Conservation (phyloP, 1,139 yeast genomes). For the Zygosaccharomyces sapae region DNA sequence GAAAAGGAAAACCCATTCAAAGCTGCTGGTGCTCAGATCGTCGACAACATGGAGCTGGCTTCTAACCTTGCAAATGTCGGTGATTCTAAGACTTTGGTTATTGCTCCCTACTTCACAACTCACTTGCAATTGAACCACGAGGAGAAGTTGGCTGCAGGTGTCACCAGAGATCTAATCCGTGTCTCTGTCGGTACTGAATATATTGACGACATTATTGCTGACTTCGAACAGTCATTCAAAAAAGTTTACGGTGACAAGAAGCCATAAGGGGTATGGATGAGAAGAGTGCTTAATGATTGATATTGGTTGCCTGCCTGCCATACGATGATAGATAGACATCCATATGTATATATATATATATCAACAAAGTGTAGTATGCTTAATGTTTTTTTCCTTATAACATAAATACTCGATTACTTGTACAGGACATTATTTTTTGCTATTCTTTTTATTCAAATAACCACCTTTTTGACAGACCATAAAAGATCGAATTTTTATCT, state of each 20-base stretch:
- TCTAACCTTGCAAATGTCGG: slow-evolving; percentile 96
- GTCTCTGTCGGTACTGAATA: slow-evolving; percentile 86
- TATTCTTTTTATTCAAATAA: slow-evolving; percentile 19
- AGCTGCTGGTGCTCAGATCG: slow-evolving; percentile 76
- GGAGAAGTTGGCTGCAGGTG: slow-evolving; percentile 80
- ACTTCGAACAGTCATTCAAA: slow-evolving; percentile 77
- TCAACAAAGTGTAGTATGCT: too few relatives aligned
- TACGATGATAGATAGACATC: not conserved
- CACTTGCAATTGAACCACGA: slow-evolving; percentile 84
- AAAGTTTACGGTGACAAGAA: slow-evolving; percentile 41
- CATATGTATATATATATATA: too few relatives aligned
- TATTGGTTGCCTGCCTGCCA: not conserved
- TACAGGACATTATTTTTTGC: not conserved
- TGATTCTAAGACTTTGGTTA: slow-evolving; percentile 89
- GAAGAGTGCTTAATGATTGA: slow-evolving; percentile 1
- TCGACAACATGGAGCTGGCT: slow-evolving; percentile 75
- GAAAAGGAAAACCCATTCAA: slow-evolving; percentile 53
- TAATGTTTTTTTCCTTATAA: too few relatives aligned
- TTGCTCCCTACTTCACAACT: slow-evolving; percentile 93
- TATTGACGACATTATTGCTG: slow-evolving; percentile 83
- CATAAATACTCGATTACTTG: not conserved
- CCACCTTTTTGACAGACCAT: slow-evolving; percentile 49
- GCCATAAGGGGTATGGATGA: slow-evolving; percentile 9
- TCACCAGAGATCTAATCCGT: slow-evolving; percentile 80
- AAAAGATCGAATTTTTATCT: slow-evolving; percentile 46